These are phyloP conservation scores for Hypholoma fasciculare DNA, from an alignment of 768 basidiomycete species.

Conservation along the genomic window DNA sequence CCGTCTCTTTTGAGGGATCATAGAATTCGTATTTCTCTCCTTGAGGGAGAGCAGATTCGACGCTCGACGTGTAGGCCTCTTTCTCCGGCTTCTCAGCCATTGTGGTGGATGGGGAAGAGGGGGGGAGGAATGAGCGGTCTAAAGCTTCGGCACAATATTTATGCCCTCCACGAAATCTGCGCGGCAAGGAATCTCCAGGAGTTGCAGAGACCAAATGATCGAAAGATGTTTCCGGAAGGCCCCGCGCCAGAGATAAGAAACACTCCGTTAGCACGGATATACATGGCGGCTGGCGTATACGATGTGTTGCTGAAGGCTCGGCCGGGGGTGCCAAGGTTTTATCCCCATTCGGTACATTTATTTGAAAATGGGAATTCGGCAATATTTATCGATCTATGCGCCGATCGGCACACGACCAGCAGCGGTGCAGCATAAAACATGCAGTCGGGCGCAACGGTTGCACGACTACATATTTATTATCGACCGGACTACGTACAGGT, in stretches of 20 bases:
- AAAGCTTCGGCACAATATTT: background rate
- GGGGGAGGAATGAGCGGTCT: background rate
- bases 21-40: constrained; percentile 32
- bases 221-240: background rate
- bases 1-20: constrained; percentile 46
- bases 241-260: background rate
- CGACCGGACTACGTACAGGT: too few relatives aligned
- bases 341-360: background rate
- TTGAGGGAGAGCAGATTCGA: background rate
- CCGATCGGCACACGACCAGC: background rate
- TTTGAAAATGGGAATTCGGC: background rate
- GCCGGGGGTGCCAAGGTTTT: background rate
- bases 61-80: background rate
- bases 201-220: background rate
- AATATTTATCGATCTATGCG: background rate
- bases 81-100: background rate
- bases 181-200: background rate
- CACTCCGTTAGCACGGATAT: background rate
- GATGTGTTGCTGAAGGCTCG: background rate
- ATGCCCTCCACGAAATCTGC: background rate
- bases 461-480: too few relatives aligned
- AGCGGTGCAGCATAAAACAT: background rate
- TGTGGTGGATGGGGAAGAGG: background rate
- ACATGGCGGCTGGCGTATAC: background rate
- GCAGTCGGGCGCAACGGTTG: background rate